Conservation (phyloP, 1,284 basidiomycete genomes). For the Phylloboletellus chloephorus region DNA sequence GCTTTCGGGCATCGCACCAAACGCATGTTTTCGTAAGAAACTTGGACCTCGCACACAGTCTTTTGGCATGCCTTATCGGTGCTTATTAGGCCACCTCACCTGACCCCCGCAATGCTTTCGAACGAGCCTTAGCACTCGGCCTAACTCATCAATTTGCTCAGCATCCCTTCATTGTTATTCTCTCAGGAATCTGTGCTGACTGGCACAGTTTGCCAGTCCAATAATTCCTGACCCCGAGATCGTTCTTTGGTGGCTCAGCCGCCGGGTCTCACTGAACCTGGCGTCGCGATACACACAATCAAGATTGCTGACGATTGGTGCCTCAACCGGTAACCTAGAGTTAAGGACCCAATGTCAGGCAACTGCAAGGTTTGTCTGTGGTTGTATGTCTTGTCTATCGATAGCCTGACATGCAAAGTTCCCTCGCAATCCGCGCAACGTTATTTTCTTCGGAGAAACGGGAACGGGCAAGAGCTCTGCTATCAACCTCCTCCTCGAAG, state of each 20-base stretch:
- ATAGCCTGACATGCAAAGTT: conserved; percentile 3
- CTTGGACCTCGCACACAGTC: conserved; percentile 2
- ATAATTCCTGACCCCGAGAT: background rate
- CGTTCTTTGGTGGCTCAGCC: background rate
- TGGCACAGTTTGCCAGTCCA: background rate
- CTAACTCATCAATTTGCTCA: background rate
- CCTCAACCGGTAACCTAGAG: background rate
- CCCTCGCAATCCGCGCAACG: conserved; percentile 9
- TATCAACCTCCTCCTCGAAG: conserved; percentile 25
- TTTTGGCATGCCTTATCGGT: conserved; percentile 1
- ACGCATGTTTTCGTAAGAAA: conserved; percentile 11
- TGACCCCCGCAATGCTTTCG: conserved; percentile 3
- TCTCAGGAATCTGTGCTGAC: no score
- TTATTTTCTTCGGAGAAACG: conserved; percentile 27
- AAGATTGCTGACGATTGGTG: background rate
- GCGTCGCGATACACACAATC: background rate
- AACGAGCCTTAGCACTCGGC: conserved; percentile 1
- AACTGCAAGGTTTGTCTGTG: conserved; percentile 15
- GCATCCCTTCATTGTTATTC: background rate
- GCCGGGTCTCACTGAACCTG: background rate
- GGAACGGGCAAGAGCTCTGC: conserved; percentile 29
- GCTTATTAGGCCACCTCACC: conserved; percentile 6
- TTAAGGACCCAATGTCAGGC: background rate
- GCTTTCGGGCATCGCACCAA: conserved; percentile 4
- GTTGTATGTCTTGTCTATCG: background rate